phyloP scores from a whole-genome alignment of 257 asterid species.

The Nicotiana tabacum region DNA sequence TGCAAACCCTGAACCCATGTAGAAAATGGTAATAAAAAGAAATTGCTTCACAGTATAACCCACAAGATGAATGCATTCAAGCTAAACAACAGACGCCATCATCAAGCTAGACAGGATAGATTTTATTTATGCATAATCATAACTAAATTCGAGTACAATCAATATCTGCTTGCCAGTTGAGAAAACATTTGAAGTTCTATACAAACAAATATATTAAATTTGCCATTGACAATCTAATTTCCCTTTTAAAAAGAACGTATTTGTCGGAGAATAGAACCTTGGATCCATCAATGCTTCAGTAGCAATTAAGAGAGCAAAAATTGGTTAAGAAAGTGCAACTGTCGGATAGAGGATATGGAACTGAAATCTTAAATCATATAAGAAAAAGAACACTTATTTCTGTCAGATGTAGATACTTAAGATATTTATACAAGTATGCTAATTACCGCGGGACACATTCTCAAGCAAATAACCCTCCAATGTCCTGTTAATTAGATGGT shows the following conservation, averaged over 20 bases:
- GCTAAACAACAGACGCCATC: neutral
- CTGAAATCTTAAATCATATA: neutral
- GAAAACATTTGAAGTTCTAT: neutral
- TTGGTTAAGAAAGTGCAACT: neutral
- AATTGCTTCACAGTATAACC: neutral
- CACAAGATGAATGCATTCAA: neutral
- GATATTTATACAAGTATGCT: neutral
- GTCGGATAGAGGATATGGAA: neutral
- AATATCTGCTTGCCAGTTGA: neutral
- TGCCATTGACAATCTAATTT: neutral
- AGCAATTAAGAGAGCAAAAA: neutral
- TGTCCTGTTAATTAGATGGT: constrained; percentile 72
- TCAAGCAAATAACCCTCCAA: constrained; percentile 56
- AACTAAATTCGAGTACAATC: neutral
- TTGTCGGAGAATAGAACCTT: neutral
- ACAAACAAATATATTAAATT: neutral
- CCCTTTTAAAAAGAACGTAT: neutral
- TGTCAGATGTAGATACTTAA: neutral
- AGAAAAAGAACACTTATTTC: neutral
- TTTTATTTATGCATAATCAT: neutral
- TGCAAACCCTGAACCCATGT: neutral
- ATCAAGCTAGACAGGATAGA: neutral
- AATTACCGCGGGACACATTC: constrained; percentile 47
- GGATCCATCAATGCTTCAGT: neutral
- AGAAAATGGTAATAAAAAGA: neutral